These are phyloP conservation scores for Leccinum rimulosum DNA, from an alignment of 768 basidiomycete species.

Conservation along the genomic window DNA sequence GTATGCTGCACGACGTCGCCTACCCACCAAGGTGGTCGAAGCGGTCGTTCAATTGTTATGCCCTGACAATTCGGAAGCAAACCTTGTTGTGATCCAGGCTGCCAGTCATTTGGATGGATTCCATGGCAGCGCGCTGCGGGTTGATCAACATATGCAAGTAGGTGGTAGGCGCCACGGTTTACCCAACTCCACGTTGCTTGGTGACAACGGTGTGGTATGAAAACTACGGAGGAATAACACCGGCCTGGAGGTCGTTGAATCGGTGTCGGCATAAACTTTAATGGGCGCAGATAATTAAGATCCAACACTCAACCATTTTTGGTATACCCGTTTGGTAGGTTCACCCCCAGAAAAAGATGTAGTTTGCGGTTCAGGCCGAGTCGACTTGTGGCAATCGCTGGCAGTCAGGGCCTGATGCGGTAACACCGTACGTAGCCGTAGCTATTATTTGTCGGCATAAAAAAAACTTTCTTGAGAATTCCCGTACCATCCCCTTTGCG, in stretches of 20 bases:
- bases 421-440: slow-evolving; percentile 18
- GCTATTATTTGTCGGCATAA: slow-evolving; percentile 19
- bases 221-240: slow-evolving; percentile 9
- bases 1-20: background rate
- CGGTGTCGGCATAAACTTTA: background rate
- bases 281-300: background rate
- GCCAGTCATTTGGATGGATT: background rate
- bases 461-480: slow-evolving; percentile 24
- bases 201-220: slow-evolving; percentile 16
- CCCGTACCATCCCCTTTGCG: slow-evolving; percentile 14
- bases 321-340: slow-evolving; percentile 1
- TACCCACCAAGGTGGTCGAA: background rate
- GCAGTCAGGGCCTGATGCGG: slow-evolving; percentile 10
- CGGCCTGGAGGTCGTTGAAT: slow-evolving; percentile 1
- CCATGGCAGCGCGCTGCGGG: background rate
- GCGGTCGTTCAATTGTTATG: background rate
- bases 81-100: background rate
- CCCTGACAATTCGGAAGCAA: background rate
- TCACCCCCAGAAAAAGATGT: background rate
- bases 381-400: background rate
- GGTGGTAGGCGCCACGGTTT: background rate
- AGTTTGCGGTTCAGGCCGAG: slow-evolving; percentile 4
- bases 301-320: slow-evolving; percentile 1
- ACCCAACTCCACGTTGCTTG: background rate
- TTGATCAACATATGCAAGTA: slow-evolving; percentile 16